Evolutionary conservation across 345 rosid genomes (phyloP).

Genomic region (Noccaea bulbosa): DNA sequence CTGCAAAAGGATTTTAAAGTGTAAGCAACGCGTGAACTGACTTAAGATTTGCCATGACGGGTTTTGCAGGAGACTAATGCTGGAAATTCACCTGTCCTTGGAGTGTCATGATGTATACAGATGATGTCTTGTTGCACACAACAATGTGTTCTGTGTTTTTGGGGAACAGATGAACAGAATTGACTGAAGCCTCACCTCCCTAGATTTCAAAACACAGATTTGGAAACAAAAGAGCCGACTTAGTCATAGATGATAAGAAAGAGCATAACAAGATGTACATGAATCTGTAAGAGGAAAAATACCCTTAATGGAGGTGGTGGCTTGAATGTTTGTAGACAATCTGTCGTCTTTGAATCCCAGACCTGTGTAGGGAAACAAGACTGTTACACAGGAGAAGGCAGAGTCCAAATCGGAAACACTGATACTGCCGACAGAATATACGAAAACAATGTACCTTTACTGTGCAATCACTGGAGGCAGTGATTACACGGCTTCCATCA

Average conservation of each 20-base stretch:
- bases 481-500: constrained; percentile 86
- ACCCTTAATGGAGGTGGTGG: constrained; percentile 97
- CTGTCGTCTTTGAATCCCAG: constrained; percentile 96
- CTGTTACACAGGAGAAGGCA: constrained; percentile 21
- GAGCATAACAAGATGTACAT: constrained; percentile 21
- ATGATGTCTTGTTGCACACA: constrained; percentile 94
- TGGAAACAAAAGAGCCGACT: constrained; percentile 34
- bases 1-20: constrained; percentile 45
- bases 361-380: constrained; percentile 55
- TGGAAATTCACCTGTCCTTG: constrained; percentile 82
- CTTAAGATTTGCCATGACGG: constrained; percentile 26
- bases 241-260: constrained; percentile 18
- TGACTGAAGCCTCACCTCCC: constrained; percentile 99
- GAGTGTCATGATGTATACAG: constrained; percentile 91
- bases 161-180: constrained; percentile 90
- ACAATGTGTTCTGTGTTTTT: constrained; percentile 84
- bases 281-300: constrained; percentile 36
- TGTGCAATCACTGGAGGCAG: constrained; percentile 83
- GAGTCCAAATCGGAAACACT: constrained; percentile 13
- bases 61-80: not conserved
- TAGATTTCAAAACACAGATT: constrained; percentile 38
- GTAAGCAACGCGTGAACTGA: constrained; percentile 30
- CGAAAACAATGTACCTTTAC: constrained; percentile 53
- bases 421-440: not conserved
- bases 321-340: constrained; percentile 86